A percentile compares a stretch with the other conserved stretches of the same genome.
Conservation (phyloP, 371 early-diverging fungal genomes). For the Chytridium lagenaria region DNA sequence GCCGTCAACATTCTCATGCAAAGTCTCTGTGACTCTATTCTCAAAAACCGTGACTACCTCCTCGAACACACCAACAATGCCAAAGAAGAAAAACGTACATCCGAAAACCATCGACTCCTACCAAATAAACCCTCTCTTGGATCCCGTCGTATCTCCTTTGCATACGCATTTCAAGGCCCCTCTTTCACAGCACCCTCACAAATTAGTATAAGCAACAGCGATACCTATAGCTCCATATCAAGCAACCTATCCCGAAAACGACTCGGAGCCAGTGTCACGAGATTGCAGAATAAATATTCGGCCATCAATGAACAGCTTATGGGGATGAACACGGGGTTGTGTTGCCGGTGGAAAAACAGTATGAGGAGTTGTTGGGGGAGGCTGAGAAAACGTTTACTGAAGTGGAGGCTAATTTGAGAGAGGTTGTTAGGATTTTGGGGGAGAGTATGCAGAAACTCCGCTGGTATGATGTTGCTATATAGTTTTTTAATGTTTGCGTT, state of each 20-base stretch:
- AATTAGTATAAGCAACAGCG: no score
- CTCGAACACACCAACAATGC: background rate
- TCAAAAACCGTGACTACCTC: background rate
- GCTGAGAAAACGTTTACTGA: background rate
- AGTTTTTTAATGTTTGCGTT: no score
- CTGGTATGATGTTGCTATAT: slow-evolving; percentile 5
- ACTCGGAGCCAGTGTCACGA: no score
- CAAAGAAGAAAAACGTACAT: background rate
- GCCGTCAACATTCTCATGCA: slow-evolving; percentile 1
- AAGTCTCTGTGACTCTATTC: background rate
- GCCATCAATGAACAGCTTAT: no score
- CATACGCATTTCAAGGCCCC: background rate
- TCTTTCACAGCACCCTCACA: background rate
- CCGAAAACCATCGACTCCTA: background rate
- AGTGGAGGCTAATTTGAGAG: background rate
- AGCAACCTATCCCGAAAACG: no score
- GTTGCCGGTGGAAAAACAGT: background rate
- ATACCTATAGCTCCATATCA: no score
- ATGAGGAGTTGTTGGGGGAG: background rate
- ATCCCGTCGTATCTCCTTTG: background rate
- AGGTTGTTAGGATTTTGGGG: background rate
- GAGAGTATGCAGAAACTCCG: background rate
- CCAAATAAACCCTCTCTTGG: background rate
- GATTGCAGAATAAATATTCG: no score
- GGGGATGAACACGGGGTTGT: no score